Conservation (phyloP, 202 grass and related monocot genomes). For the Setaria viridis region DNA sequence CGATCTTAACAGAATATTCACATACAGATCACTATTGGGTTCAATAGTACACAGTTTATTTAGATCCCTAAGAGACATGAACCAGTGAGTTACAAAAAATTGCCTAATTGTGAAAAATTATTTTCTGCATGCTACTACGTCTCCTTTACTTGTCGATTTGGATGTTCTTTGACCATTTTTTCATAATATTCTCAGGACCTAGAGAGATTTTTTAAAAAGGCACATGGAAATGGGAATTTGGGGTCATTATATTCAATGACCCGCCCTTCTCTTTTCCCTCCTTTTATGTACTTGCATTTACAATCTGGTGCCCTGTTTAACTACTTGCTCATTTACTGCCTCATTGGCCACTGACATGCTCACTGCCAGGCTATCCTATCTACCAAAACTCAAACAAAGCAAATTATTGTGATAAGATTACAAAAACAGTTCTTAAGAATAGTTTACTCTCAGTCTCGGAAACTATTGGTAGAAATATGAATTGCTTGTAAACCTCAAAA, state of each 20-base stretch:
- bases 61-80: neutral
- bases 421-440: too few relatives aligned
- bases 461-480: too few relatives aligned
- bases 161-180: neutral
- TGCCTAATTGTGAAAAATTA: neutral
- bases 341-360: neutral
- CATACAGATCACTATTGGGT: neutral
- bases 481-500: slow-evolving; percentile 1
- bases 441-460: too few relatives aligned
- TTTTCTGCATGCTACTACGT: neutral
- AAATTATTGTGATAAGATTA: neutral
- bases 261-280: neutral
- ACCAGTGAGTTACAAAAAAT: neutral
- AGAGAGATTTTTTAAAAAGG: neutral
- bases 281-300: neutral
- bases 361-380: neutral
- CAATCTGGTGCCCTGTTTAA: too few relatives aligned
- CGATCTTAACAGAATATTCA: neutral
- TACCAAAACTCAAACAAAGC: neutral
- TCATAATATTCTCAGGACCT: neutral
- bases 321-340: too few relatives aligned
- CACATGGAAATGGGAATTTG: neutral
- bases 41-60: slow-evolving; percentile 4
- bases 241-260: neutral
- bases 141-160: neutral